Evolutionary conservation across 140 eudicot species (phyloP).

Genomic region (Oenanthe javanica): DNA sequence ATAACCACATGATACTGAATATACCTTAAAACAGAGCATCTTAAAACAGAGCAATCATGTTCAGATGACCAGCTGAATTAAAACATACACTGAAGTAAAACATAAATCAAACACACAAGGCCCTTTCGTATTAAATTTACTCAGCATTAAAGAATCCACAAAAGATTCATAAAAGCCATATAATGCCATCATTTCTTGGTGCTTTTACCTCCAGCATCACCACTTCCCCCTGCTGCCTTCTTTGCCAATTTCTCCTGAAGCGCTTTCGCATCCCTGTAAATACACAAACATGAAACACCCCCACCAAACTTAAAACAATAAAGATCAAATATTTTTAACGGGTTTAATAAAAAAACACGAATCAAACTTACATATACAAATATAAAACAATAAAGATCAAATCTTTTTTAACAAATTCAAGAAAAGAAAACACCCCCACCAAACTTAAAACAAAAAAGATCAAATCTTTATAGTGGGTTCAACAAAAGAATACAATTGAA

Average conservation of each 20-base stretch:
- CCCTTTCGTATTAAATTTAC: background rate
- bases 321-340: background rate
- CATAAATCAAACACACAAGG: slow-evolving; percentile 1
- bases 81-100: background rate
- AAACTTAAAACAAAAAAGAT: background rate
- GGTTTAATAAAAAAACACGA: background rate
- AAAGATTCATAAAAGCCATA: slow-evolving; percentile 6
- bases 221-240: slow-evolving; percentile 58
- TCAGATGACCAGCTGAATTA: slow-evolving; percentile 4
- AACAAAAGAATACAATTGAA: background rate
- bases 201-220: slow-evolving; percentile 60
- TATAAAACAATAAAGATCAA: background rate
- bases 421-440: background rate
- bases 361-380: background rate
- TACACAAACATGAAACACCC: background rate
- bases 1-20: background rate
- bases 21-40: background rate
- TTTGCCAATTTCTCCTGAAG: slow-evolving; percentile 85
- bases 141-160: background rate
- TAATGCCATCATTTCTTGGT: slow-evolving; percentile 44
- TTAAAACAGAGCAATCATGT: background rate
- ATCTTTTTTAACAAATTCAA: background rate
- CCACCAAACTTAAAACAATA: background rate
- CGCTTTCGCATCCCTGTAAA: slow-evolving; percentile 79
- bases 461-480: background rate